phyloP scores from a whole-genome alignment of 129 eudicot genomes.

The Escallonia herrerae region DNA sequence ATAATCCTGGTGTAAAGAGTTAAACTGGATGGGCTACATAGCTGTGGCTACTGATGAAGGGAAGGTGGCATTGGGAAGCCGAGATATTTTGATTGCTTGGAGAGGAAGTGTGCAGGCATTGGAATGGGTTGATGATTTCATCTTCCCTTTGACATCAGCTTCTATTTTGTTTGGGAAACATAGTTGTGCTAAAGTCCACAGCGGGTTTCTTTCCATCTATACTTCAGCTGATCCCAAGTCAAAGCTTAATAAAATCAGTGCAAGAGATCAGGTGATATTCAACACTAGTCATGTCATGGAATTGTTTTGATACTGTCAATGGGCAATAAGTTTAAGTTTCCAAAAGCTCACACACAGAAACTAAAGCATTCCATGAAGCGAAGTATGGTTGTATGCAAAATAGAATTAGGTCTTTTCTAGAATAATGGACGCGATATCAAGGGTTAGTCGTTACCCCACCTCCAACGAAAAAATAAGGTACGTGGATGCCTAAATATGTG shows the following conservation, averaged over 20 bases:
- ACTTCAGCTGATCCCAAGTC: conserved; percentile 31
- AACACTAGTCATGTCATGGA: too few relatives aligned
- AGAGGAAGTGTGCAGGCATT: conserved; percentile 39
- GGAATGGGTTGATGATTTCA: conserved; percentile 36
- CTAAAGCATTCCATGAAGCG: too few relatives aligned
- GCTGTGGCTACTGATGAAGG: conserved; percentile 44
- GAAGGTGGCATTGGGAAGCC: conserved; percentile 31
- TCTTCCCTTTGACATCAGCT: conserved; percentile 27
- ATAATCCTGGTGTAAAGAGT: conserved; percentile 41
- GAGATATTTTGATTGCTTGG: conserved; percentile 50
- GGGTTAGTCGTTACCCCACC: too few relatives aligned
- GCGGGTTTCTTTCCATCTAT: conserved; percentile 43
- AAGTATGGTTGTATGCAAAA: too few relatives aligned
- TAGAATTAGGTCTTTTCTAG: too few relatives aligned
- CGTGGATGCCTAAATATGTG: too few relatives aligned
- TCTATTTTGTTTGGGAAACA: conserved; percentile 17
- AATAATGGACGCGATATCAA: too few relatives aligned
- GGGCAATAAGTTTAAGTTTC: too few relatives aligned
- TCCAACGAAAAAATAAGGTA: too few relatives aligned
- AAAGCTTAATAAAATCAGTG: conserved; percentile 30
- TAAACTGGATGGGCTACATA: conserved; percentile 46
- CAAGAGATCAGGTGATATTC: conserved; percentile 35
- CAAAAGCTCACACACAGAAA: too few relatives aligned
- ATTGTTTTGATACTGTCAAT: too few relatives aligned
- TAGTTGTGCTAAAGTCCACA: conserved; percentile 22